Percentiles rank a stretch among this genome's conserved stretches.
Evolutionary conservation across 768 basidiomycete genomes (phyloP).

Genomic region (Sarcodon sp.): DNA sequence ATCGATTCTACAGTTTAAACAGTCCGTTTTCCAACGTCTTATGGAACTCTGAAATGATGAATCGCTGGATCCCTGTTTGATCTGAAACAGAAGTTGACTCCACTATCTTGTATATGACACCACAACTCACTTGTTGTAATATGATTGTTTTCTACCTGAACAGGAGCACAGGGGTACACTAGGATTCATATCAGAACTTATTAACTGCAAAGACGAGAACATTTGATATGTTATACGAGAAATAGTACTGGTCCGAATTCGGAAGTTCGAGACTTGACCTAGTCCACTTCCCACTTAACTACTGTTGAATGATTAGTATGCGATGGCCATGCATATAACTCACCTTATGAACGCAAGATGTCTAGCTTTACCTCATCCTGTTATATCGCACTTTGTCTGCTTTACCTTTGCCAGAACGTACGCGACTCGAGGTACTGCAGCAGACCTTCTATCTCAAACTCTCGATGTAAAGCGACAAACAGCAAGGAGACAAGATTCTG

Average conservation of each 20-base stretch:
- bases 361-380: neutral
- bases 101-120: no score
- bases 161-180: no score
- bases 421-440: conserved; percentile 32
- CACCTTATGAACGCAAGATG: neutral
- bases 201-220: neutral
- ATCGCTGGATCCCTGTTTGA: no score
- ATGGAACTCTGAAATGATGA: conserved; percentile 5
- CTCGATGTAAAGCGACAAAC: conserved; percentile 43
- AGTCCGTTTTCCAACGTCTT: conserved; percentile 28
- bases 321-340: neutral
- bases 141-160: no score
- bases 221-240: neutral
- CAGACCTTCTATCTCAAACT: conserved; percentile 48
- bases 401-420: conserved; percentile 17
- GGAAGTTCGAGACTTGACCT: no score
- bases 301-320: neutral
- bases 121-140: no score
- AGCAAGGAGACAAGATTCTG: conserved; percentile 35
- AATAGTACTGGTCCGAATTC: no score
- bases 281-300: neutral
- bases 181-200: neutral
- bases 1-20: conserved; percentile 29
- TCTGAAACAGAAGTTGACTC: no score
- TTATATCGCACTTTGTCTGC: neutral